phyloP scores from a whole-genome alignment of 139 green algal species.

The Picochlorum sp. region DNA sequence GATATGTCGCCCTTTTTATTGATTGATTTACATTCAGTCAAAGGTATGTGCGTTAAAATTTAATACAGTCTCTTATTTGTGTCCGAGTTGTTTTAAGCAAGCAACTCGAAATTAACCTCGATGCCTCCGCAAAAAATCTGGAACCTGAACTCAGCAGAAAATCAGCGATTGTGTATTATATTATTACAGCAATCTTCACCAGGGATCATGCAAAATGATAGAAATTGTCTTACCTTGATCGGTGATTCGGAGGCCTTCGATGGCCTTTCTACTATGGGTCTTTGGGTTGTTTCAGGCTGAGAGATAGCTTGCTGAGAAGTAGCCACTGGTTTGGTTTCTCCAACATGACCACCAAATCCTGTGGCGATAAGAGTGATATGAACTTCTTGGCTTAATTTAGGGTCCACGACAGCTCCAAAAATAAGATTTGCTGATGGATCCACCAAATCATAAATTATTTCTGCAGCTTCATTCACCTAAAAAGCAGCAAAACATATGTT shows the following conservation, averaged over 20 bases:
- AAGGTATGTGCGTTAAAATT: too few species aligned
- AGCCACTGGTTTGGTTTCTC: background rate
- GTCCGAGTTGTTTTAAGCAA: too few species aligned
- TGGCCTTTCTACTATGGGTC: background rate
- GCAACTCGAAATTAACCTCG: background rate
- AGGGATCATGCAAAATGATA: too few species aligned
- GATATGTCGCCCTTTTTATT: too few species aligned
- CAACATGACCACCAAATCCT: slow-evolving; percentile 51
- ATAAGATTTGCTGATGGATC: slow-evolving; percentile 83
- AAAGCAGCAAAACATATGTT: slow-evolving; percentile 5
- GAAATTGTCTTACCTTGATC: background rate
- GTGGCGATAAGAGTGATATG: slow-evolving; percentile 91
- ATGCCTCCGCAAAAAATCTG: background rate
- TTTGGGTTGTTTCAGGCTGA: background rate
- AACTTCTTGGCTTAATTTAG: slow-evolving; percentile 30
- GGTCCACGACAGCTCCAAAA: slow-evolving; percentile 78
- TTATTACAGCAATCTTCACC: too few species aligned
- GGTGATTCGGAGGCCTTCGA: background rate
- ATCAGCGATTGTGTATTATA: too few species aligned
- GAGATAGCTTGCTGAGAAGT: background rate
- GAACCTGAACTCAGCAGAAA: too few species aligned
- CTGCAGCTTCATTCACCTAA: slow-evolving; percentile 77
- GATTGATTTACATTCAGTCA: too few species aligned
- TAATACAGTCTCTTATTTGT: too few species aligned
- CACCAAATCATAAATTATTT: slow-evolving; percentile 85